Conservation (phyloP, 805 yeast species). For the Starmerella davenportii region DNA sequence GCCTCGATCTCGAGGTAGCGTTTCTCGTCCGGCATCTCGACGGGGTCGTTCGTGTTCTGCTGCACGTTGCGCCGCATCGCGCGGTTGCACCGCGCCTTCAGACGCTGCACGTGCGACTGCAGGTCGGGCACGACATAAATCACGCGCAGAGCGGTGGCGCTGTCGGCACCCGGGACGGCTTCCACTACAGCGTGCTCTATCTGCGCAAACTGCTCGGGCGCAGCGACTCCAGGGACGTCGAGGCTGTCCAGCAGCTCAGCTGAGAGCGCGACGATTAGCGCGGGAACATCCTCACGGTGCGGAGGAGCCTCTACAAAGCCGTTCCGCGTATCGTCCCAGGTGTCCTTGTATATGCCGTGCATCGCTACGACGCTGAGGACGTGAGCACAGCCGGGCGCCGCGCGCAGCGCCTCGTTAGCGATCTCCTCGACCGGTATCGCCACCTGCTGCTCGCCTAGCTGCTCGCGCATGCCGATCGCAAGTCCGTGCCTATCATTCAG, state of each 20-base stretch:
- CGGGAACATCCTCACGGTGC: conserved; percentile 5
- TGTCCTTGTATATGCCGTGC: conserved; percentile 7
- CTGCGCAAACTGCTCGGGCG: conserved; percentile 2
- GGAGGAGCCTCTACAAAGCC: conserved; percentile 3
- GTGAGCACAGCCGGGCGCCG: conserved; percentile 3
- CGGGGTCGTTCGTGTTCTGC: not conserved
- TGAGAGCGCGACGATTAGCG: conserved; percentile 4
- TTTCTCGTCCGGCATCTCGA: conserved; percentile 3
- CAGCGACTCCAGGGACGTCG: conserved; percentile 2
- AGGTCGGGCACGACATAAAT: conserved; percentile 10
- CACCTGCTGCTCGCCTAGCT: not conserved
- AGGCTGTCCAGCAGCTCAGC: no score
- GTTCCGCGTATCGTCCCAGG: conserved; percentile 4
- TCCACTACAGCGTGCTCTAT: no score
- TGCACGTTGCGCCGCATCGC: conserved; percentile 5
- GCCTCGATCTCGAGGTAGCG: conserved; percentile 8
- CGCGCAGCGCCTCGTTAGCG: not conserved
- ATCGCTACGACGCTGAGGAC: conserved; percentile 2
- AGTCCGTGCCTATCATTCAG: not conserved
- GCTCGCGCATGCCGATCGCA: not conserved
- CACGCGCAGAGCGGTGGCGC: no score
- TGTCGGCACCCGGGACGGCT: no score
- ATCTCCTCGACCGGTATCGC: not conserved
- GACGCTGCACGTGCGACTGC: conserved; percentile 3
- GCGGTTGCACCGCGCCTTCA: conserved; percentile 7